Evolutionary conservation across 2,329 filamentous ascomycete genomes (phyloP).

Genomic region (Zarea fungicola): DNA sequence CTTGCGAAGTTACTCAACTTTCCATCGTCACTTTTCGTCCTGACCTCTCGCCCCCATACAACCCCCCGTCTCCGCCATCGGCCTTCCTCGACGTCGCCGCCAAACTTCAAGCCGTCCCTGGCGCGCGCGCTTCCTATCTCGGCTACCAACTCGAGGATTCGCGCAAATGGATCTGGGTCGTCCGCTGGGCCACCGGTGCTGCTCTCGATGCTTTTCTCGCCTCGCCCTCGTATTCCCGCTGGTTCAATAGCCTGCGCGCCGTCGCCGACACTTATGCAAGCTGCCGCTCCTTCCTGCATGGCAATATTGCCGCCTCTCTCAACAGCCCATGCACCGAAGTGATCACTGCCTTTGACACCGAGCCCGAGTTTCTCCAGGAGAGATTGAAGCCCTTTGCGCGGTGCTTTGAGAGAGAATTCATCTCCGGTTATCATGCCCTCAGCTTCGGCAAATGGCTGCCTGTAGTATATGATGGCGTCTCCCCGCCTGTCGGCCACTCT

Average conservation of each 20-base stretch:
- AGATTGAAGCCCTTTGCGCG: slow-evolving; percentile 25
- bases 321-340: slow-evolving; percentile 35
- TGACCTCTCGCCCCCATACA: slow-evolving; percentile 16
- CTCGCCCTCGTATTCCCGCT: slow-evolving; percentile 36
- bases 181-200: slow-evolving; percentile 29
- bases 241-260: slow-evolving; percentile 32
- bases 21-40: slow-evolving; percentile 27
- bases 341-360: slow-evolving; percentile 29
- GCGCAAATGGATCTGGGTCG: slow-evolving; percentile 26
- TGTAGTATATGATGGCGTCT: slow-evolving; percentile 24
- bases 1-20: slow-evolving; percentile 24
- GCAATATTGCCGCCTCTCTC: slow-evolving; percentile 23
- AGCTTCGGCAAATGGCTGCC: slow-evolving; percentile 29
- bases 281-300: slow-evolving; percentile 20
- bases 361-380: slow-evolving; percentile 26
- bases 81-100: slow-evolving; percentile 23
- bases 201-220: slow-evolving; percentile 35
- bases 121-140: slow-evolving; percentile 28
- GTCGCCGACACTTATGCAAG: slow-evolving; percentile 21
- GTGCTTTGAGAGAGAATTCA: slow-evolving; percentile 18
- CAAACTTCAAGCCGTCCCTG: slow-evolving; percentile 26
- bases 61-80: slow-evolving; percentile 22
- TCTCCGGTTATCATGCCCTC: slow-evolving; percentile 28
- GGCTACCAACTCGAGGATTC: slow-evolving; percentile 32
- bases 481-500: slow-evolving; percentile 24